These are phyloP conservation scores for Blastomyces parvus DNA, from an alignment of 2,329 filamentous ascomycete species.

Conservation along the genomic window DNA sequence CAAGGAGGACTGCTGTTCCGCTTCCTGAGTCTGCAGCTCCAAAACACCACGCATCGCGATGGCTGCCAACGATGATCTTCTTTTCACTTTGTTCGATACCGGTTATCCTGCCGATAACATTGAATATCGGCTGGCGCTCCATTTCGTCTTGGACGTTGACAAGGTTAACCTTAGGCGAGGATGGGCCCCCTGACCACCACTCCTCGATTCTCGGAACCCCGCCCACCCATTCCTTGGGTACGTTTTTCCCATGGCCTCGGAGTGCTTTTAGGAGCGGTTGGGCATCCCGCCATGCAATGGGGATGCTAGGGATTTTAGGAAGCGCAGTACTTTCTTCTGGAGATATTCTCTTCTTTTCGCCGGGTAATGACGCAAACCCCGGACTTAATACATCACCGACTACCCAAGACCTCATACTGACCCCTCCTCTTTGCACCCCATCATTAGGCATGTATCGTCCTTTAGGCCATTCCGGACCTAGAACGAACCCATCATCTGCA, in stretches of 20 bases:
- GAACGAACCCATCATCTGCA: constrained; percentile 67
- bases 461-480: constrained; percentile 62
- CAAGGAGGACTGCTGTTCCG: constrained; percentile 83
- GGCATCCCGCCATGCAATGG: constrained; percentile 82
- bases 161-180: constrained; percentile 68
- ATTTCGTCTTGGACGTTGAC: constrained; percentile 81
- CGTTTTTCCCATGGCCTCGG: constrained; percentile 60
- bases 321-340: constrained; percentile 63
- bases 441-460: constrained; percentile 73
- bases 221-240: constrained; percentile 63
- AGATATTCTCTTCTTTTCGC: constrained; percentile 51
- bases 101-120: constrained; percentile 72
- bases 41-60: constrained; percentile 86
- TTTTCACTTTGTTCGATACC: constrained; percentile 79
- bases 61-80: constrained; percentile 81
- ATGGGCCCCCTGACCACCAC: constrained; percentile 75
- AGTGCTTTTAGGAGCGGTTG: constrained; percentile 67
- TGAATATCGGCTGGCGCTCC: constrained; percentile 77
- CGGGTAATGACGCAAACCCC: constrained; percentile 55
- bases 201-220: constrained; percentile 64
- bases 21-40: constrained; percentile 78
- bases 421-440: constrained; percentile 71
- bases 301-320: constrained; percentile 77
- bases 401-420: constrained; percentile 72
- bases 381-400: constrained; percentile 88